Evolutionary conservation across 1,284 basidiomycete genomes (phyloP), one percentile per base, ranked within the genome.

Genomic region (Rhodotorula sp.): DNA sequence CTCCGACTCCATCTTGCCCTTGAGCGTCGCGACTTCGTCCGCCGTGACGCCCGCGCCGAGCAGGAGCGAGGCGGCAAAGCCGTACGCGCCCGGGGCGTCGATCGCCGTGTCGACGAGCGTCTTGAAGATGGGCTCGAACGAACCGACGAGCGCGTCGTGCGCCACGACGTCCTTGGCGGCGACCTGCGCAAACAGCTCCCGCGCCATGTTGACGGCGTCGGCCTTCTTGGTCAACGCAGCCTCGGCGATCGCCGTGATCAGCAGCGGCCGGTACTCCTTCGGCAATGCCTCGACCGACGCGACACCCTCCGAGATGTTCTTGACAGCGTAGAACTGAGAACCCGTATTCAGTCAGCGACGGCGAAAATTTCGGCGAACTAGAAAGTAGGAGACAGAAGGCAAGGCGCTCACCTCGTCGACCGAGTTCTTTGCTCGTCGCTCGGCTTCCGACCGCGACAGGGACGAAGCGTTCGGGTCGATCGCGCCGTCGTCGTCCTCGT

Each of bases 241-340:
- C n/a, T 83, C 85, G 67, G 89, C 85, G 52, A 95, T 83, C 81
- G 88, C 88, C 78, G 91, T 87, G 73, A 95, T 86, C 50, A 95
- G 86, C 19, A 81, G 81, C 73, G 84, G 83, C 57, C 88, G 88
- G 79, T 90, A 85, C 67, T 85, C 84, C 28, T 84, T 79, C 16
- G 91, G 87, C 28, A 95, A 85, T 52, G 84, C 85, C 64, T 86
- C 85, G 81, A 95, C 90, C 82, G 93, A 92, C 66, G 88, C 87
- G 73, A 94, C 89, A 34, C 91, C 95, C 80, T 98, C 94, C 58
- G 88, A 86, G 69, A 97, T 80, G 79, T 90, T 90, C 78, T 90
- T 88, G 74, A 82, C 77, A 57, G 78, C 77, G 65, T 80, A 77
- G 77, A 73, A 78, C 72, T 77, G 68, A 49, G 50, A 54, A 43